Evolutionary conservation across 2,329 filamentous ascomycete genomes (phyloP).

Genomic region (Paraconiothyrium brasiliense): DNA sequence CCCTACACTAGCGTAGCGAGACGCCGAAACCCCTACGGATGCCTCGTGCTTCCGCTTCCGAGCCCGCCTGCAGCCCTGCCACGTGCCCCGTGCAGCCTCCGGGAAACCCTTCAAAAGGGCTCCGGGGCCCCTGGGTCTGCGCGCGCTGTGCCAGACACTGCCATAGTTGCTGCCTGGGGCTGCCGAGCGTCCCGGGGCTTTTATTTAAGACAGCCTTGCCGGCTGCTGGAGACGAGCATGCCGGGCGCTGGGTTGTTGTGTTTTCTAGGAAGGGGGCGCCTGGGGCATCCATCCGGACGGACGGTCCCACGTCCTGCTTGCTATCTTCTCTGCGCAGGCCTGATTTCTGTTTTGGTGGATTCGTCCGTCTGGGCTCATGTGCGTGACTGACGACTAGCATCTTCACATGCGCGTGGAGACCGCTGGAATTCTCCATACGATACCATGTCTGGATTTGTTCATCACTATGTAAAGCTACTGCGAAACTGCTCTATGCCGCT

Average conservation of each 20-base stretch:
- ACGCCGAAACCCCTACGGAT: neutral
- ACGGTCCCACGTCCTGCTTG: no score
- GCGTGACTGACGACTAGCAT: no score
- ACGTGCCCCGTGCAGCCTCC: conserved; percentile 6
- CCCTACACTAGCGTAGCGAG: no score
- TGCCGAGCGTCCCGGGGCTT: neutral
- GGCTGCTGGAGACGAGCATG: neutral
- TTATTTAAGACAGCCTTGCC: neutral
- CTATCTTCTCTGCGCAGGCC: no score
- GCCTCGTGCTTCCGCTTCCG: conserved; percentile 7
- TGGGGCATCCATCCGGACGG: neutral
- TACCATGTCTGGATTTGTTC: neutral
- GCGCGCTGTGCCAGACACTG: no score
- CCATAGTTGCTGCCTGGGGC: neutral
- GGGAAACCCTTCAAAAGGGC: neutral
- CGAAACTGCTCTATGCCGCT: neutral
- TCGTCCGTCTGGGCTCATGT: no score
- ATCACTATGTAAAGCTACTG: neutral
- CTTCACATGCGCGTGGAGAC: no score
- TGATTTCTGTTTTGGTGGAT: no score
- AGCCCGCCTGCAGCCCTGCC: neutral
- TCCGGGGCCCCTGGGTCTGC: neutral
- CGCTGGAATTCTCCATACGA: neutral
- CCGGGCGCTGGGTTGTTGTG: neutral
- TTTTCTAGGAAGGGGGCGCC: neutral